Evolutionary conservation across 352 stramenopile genomes (phyloP).

Genomic region (Pythium chondricola): DNA sequence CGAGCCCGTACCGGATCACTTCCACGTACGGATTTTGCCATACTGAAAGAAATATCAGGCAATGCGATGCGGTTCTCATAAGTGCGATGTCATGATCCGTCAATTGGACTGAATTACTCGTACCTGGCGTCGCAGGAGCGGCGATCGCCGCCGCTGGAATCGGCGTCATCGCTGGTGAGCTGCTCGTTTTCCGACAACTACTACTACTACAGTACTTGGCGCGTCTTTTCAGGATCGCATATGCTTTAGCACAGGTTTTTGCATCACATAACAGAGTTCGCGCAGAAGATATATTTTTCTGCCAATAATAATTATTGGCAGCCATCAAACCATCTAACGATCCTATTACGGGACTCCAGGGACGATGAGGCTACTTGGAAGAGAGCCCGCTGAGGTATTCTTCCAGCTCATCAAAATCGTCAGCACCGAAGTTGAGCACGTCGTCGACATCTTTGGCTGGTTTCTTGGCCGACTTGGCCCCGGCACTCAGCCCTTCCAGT

Average conservation of each 20-base stretch:
- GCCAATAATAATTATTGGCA: not conserved
- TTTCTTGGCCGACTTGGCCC: slow-evolving; percentile 17
- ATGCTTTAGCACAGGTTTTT: too few species aligned
- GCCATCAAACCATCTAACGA: too few species aligned
- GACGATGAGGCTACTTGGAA: slow-evolving; percentile 37
- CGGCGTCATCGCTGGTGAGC: slow-evolving; percentile 1
- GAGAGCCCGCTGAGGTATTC: slow-evolving; percentile 81
- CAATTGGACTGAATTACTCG: too few species aligned
- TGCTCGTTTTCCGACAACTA: too few species aligned
- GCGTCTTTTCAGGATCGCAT: slow-evolving; percentile 13
- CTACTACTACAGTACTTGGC: too few species aligned
- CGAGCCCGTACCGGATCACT: slow-evolving; percentile 72
- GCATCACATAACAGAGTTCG: not conserved
- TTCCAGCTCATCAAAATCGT: slow-evolving; percentile 87
- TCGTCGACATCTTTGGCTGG: slow-evolving; percentile 35
- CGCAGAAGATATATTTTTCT: not conserved
- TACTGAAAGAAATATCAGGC: slow-evolving; percentile 25
- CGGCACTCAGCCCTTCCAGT: slow-evolving; percentile 53
- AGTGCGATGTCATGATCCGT: too few species aligned
- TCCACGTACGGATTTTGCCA: slow-evolving; percentile 87
- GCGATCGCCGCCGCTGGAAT: not conserved
- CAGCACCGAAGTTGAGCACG: slow-evolving; percentile 80
- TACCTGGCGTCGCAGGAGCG: slow-evolving; percentile 11
- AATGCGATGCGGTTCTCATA: too few species aligned
- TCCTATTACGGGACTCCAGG: too few species aligned